Evolutionary conservation across 306 rosid genomes (phyloP).

Genomic region (Oxytropis ochrocephala): DNA sequence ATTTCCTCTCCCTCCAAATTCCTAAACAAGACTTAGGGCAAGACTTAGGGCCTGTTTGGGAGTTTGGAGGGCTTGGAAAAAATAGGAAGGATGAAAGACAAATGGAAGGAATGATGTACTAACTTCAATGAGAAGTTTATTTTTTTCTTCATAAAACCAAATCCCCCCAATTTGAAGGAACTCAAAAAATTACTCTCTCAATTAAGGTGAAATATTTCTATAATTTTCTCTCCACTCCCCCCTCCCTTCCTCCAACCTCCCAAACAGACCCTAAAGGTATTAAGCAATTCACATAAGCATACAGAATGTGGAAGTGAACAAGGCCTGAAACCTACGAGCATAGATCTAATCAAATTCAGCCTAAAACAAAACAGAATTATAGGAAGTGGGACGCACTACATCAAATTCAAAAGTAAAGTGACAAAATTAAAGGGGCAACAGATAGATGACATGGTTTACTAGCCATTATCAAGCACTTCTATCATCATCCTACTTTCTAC

Average conservation of each 20-base stretch:
- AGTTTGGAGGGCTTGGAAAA: no score
- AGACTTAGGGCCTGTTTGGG: no score
- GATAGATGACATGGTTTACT: constrained; percentile 10
- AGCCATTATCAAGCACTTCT: background rate
- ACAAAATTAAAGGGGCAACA: background rate
- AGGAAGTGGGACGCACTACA: background rate
- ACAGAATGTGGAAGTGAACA: background rate
- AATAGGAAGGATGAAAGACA: no score
- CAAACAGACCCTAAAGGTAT: no score
- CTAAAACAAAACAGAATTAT: background rate
- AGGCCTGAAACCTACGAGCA: background rate
- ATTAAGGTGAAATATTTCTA: no score
- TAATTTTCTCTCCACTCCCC: no score
- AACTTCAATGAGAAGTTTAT: no score
- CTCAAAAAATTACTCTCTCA: no score
- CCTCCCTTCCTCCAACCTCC: no score
- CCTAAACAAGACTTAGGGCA: background rate
- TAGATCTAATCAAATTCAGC: background rate
- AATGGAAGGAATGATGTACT: no score
- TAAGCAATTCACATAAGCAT: constrained; percentile 7
- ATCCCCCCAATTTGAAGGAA: no score
- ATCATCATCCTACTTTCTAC: constrained; percentile 3
- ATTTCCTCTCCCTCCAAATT: background rate
- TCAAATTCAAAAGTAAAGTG: background rate
- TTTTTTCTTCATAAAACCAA: no score